These are phyloP conservation scores for Phytopythium delawarense DNA, from an alignment of 352 stramenopile genomes.

Conservation along the genomic window DNA sequence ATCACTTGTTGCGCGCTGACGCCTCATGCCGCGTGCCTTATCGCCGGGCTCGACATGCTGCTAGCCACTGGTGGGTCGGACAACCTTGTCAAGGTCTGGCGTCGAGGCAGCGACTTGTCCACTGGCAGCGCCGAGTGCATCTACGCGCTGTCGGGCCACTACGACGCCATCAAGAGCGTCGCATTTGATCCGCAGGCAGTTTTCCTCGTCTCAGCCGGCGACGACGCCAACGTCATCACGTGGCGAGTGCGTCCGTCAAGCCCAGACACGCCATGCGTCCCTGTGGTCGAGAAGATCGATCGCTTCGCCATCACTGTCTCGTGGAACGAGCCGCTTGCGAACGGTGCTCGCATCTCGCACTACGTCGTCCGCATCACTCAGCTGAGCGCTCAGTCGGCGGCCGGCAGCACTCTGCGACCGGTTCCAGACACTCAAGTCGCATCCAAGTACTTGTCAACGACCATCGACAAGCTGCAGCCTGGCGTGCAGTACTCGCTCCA, in stretches of 20 bases:
- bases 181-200: constrained; percentile 40
- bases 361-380: constrained; percentile 47
- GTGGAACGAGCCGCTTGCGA: constrained; percentile 49
- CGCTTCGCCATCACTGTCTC: constrained; percentile 45
- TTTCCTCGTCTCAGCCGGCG: constrained; percentile 47
- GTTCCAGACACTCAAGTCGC: constrained; percentile 32
- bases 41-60: constrained; percentile 24
- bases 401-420: constrained; percentile 17
- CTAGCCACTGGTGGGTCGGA: constrained; percentile 53
- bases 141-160: constrained; percentile 45
- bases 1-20: constrained; percentile 56
- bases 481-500: constrained; percentile 49
- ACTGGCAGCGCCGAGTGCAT: constrained; percentile 26
- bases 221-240: constrained; percentile 43
- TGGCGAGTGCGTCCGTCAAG: constrained; percentile 50
- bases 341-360: constrained; percentile 46
- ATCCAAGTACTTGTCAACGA: constrained; percentile 38
- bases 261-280: constrained; percentile 32
- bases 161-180: constrained; percentile 31
- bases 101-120: constrained; percentile 5
- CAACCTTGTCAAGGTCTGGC: constrained; percentile 67
- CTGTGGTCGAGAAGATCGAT: constrained; percentile 23
- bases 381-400: constrained; percentile 23
- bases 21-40: constrained; percentile 16
- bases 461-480: constrained; percentile 41